A percentile compares a stretch with the other conserved stretches of the same genome.
phyloP scores from a whole-genome alignment of 2,329 filamentous ascomycete genomes.

The Calonectria leucothoes region DNA sequence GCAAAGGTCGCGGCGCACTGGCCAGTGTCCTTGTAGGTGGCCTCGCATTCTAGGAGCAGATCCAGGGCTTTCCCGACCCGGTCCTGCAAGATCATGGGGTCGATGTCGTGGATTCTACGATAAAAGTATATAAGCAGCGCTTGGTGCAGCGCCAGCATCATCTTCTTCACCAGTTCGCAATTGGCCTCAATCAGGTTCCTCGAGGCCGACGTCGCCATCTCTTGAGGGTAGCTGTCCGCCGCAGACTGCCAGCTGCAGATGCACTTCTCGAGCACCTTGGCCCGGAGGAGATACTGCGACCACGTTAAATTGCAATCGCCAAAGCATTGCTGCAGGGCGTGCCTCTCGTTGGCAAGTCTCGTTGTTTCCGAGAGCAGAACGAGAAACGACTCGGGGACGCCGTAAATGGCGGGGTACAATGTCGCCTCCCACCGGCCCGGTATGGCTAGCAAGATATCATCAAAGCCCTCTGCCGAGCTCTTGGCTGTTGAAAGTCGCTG shows the following conservation, averaged over 20 bases:
- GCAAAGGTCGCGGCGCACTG: not conserved
- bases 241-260: not conserved
- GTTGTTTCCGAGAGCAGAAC: not conserved
- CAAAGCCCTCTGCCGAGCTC: not conserved
- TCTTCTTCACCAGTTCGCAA: not conserved
- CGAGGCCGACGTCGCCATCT: not conserved
- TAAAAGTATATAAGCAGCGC: slow-evolving; percentile 5
- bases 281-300: not conserved
- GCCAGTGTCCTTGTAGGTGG: not conserved
- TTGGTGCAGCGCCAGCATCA: not conserved
- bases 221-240: not conserved
- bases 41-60: not conserved
- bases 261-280: slow-evolving; percentile 2
- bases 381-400: not conserved
- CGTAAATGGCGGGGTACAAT: not conserved
- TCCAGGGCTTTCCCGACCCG: not conserved
- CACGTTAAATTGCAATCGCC: not conserved
- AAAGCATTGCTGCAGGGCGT: not conserved
- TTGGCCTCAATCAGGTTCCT: not conserved
- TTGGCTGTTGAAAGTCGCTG: not conserved
- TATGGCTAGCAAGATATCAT: not conserved
- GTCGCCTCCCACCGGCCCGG: not conserved
- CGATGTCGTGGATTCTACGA: slow-evolving; percentile 9
- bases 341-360: not conserved
- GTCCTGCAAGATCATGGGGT: not conserved